Evolutionary conservation across 108 stramenopile genomes (phyloP), one percentile per base, ranked within the genome.

Genomic region (Conticribra weissflogii): DNA sequence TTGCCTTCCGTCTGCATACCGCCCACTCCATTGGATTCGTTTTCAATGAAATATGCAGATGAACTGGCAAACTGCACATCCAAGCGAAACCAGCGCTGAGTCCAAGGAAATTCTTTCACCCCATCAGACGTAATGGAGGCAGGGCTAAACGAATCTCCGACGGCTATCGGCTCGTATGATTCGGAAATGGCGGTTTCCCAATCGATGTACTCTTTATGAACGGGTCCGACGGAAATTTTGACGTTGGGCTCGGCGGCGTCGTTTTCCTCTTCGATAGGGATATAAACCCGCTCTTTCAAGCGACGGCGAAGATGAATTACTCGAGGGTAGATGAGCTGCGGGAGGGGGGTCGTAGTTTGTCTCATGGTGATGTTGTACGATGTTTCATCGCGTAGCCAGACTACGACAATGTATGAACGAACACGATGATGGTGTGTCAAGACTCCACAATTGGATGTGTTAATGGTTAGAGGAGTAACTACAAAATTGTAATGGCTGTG

Each of bases 31-130:
- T n/a, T n/a, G n/a, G n/a, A n/a, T n/a, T n/a, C n/a, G n/a, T n/a
- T n/a, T n/a, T n/a, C n/a, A n/a, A n/a, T n/a, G n/a, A n/a, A n/a
- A n/a, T n/a, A n/a, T n/a, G n/a, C n/a, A n/a, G n/a, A n/a, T n/a
- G n/a, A n/a, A n/a, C n/a, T n/a, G n/a, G n/a, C n/a, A n/a, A 57
- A 14, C 3, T 57, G 24, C 4, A 57, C 25, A 29, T 57, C 56
- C 8, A 57, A 16, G 9, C 31, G 28, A 33, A 57, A 57, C 56
- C 56, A 57, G 12, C 56, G 56, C 25, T 57, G 56, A 4, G 56
- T 57, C 56, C 56, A 57, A 3, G 56, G 56, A 57, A 57, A 57
- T 28, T 57, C 56, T 28, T 29, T 57, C 9, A 57, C 31, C 25
- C 56, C 56, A 8, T 57, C 56, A 21, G 5, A 28, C 30, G 22